A percentile compares a stretch with the other conserved stretches of the same genome.
These are phyloP conservation scores for Vanilla planifolia DNA, from an alignment of 106 monocot genomes.

Conservation along the genomic window DNA sequence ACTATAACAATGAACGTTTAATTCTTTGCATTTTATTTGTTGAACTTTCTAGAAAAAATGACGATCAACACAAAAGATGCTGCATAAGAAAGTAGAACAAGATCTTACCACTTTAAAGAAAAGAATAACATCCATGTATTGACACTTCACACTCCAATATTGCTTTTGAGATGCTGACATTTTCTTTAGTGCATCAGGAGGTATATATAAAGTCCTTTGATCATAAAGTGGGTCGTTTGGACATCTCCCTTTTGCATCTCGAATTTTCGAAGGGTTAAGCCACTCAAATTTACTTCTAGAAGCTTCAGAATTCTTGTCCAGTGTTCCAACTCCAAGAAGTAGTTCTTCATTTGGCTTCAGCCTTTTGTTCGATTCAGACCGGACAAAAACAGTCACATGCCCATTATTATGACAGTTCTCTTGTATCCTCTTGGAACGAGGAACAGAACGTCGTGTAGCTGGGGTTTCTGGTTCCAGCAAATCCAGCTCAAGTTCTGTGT, in stretches of 20 bases:
- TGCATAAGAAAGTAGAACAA: neutral
- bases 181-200: constrained; percentile 64
- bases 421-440: constrained; percentile 66
- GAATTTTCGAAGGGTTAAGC: constrained; percentile 69
- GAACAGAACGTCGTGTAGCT: constrained; percentile 32
- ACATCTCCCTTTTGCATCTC: constrained; percentile 66
- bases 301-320: constrained; percentile 24
- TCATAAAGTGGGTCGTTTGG: constrained; percentile 76
- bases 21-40: too few relatives aligned
- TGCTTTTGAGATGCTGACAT: constrained; percentile 96
- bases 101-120: constrained; percentile 94
- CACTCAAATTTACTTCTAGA: constrained; percentile 75
- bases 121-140: constrained; percentile 87
- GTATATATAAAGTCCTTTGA: constrained; percentile 77
- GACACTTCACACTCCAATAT: constrained; percentile 87
- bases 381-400: constrained; percentile 8
- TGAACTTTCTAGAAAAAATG: too few relatives aligned
- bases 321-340: constrained; percentile 4
- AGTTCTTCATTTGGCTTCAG: constrained; percentile 27
- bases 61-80: too few relatives aligned
- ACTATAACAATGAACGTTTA: too few relatives aligned
- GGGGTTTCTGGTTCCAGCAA: constrained; percentile 56
- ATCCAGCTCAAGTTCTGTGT: constrained; percentile 14
- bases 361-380: constrained; percentile 42
- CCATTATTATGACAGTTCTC: constrained; percentile 27